Evolutionary conservation across 331 rosid genomes (phyloP), one percentile per base, ranked within the genome.

Genomic region (Rosa hybrid): DNA sequence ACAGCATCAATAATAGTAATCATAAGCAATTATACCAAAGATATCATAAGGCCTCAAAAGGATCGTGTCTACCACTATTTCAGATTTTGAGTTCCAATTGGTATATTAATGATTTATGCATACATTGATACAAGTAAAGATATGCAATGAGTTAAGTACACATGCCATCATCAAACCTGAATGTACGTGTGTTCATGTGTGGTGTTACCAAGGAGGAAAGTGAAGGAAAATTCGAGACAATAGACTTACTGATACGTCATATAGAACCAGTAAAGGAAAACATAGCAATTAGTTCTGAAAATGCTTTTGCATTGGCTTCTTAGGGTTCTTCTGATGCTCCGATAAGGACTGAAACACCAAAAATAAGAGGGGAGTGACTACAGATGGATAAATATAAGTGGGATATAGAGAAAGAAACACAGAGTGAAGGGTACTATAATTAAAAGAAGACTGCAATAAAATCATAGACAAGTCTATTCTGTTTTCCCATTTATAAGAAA

Each of bases 311-410:
- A 94, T 74, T 18, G 94, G 97, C 82, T 89, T 91, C 90, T 89
- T 94, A 11, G 96, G 98, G 83, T 94, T 94, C 80, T 88, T 92
- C 86, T 94, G 97, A 84, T 92, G 97, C 90, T 94, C 98, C 82
- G 91, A 53, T 78, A 94, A 83, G 51, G 98, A 91, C 98, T 94
- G 84, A 59, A 78, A 78, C 54, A 44, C 46, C 39, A 81, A 45
- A 38, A 44, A 74, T 75, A 83, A 57, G 71, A 38, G 11, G 50
- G 50, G 8, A 48, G 67, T 39, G 49, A 72, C 48, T 38, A 49
- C 18, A n/a, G 48, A 34, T 10, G 30, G 23, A 25, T 13, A 12
- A 5, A 17, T 13, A 70, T 7, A 1, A 21, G 53, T 27, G 1
- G 1, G 39, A 14, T 30, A 23, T 1, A 65, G 14, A 49, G 51